Percentiles rank a stretch among this genome's conserved stretches.
Conservation (phyloP, 768 basidiomycete genomes). For the Mrakia gelida region DNA sequence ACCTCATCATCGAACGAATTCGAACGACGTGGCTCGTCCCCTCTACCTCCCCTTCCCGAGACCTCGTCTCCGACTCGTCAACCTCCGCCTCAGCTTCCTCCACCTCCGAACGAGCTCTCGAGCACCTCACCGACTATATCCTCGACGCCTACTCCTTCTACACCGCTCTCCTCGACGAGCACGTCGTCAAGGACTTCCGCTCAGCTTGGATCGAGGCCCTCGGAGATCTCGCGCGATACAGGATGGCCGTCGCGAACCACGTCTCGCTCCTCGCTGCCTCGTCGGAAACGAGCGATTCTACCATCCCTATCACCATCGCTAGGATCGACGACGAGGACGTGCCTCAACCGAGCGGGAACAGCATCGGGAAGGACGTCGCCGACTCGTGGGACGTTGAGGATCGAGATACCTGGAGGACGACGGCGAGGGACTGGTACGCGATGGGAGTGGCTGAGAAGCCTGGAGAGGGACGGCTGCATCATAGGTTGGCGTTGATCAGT, state of each 20-base stretch:
- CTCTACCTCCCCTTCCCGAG: constrained; percentile 28
- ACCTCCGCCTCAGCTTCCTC: background rate
- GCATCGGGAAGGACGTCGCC: constrained; percentile 80
- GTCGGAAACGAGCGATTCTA: constrained; percentile 42
- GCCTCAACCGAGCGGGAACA: constrained; percentile 43
- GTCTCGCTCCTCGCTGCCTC: constrained; percentile 51
- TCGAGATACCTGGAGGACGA: constrained; percentile 82
- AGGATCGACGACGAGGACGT: constrained; percentile 50
- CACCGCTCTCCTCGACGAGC: constrained; percentile 80
- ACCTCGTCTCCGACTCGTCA: background rate
- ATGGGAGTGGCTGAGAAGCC: constrained; percentile 81
- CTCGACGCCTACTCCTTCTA: constrained; percentile 95
- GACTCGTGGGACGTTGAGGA: constrained; percentile 69
- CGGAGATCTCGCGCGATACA: constrained; percentile 90
- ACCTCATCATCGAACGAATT: constrained; percentile 83
- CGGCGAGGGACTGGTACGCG: constrained; percentile 90
- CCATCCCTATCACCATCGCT: background rate
- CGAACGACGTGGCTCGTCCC: constrained; percentile 73
- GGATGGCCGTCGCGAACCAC: constrained; percentile 84
- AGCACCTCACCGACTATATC: constrained; percentile 89
- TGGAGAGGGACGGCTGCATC: constrained; percentile 90
- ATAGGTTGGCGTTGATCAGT: constrained; percentile 83
- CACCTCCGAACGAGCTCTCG: constrained; percentile 58
- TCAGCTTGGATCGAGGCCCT: constrained; percentile 92
- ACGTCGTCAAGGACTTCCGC: constrained; percentile 62